Evolutionary conservation across 495 filamentous ascomycete genomes (phyloP).

Genomic region (Tuber magnatum): DNA sequence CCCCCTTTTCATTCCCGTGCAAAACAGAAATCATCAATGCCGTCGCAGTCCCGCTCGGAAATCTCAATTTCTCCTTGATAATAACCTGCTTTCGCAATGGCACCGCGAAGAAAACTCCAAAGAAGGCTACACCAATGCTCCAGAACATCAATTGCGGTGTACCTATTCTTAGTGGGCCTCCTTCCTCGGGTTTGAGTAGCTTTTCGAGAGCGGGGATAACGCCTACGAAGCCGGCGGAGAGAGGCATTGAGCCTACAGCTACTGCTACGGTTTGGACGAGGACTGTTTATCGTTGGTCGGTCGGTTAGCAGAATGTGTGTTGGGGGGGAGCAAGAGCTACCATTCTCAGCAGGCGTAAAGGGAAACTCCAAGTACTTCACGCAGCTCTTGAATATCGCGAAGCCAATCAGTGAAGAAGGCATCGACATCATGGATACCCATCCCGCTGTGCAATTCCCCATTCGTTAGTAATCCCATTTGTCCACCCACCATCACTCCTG

Average conservation of each 20-base stretch:
- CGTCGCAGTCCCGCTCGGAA: slow-evolving; percentile 91
- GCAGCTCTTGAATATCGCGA: slow-evolving; percentile 83
- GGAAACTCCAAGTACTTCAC: slow-evolving; percentile 62
- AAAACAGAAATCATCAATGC: slow-evolving; percentile 79
- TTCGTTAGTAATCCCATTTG: slow-evolving; percentile 11
- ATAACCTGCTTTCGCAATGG: slow-evolving; percentile 82
- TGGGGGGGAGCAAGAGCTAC: slow-evolving; percentile 10
- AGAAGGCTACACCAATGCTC: slow-evolving; percentile 86
- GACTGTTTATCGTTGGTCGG: slow-evolving; percentile 41
- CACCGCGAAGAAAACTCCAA: slow-evolving; percentile 93
- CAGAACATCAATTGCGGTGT: slow-evolving; percentile 75
- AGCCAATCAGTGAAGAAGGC: slow-evolving; percentile 92
- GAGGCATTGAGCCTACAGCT: slow-evolving; percentile 90
- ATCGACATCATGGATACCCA: slow-evolving; percentile 83
- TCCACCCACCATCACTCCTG: not conserved
- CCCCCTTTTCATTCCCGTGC: slow-evolving; percentile 6
- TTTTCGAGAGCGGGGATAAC: slow-evolving; percentile 85
- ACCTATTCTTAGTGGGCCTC: slow-evolving; percentile 64
- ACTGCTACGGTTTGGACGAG: slow-evolving; percentile 95
- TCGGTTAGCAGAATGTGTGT: not conserved
- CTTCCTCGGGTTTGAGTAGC: slow-evolving; percentile 65
- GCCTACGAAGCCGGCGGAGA: slow-evolving; percentile 89
- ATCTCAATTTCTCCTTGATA: slow-evolving; percentile 81
- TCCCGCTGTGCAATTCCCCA: slow-evolving; percentile 48
- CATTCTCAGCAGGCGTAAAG: slow-evolving; percentile 93